Base-by-base conservation (phyloP, 2,329 filamentous ascomycete species). In the Xylariales sp. region DNA sequence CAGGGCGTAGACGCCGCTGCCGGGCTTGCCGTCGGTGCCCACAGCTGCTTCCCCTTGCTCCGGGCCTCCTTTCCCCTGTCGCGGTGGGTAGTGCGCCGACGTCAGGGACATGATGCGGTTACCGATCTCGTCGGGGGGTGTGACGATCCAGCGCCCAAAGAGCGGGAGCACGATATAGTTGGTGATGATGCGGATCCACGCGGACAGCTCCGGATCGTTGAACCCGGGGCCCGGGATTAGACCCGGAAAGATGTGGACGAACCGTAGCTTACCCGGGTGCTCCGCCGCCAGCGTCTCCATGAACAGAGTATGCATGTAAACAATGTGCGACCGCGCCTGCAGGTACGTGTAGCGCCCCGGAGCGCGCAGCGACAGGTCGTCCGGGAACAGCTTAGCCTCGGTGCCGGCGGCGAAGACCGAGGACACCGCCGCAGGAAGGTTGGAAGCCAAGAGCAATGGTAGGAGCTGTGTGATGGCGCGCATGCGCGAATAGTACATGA, bases 401-500 rank as follows among this genome's bases (percentile, higher is more conserved):
- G 17, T 7, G 14, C 25, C 25, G 6, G 35, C 28, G 11, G 35
- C 23, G 14, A 15, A 41, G 13, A 41, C 23, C 8, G 35, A 41
- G 6, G 30, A 29, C 5, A 34, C 34, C 6, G n/a, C 8, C 17
- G 34, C 34, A n/a, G 40, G 33, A 2, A 37, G 23, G 6, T 13
- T 6, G 5, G 35, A 38, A 4, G 24, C 12, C 1, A 41, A 17
- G 6, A 60, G 51, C 4, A 57, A 42, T 3, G 55, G 53, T 25
- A 56, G 45, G 5, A 61, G 47, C 12, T 48, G 42, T 5, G 46
- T 43, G 15, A 52, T 42, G 42, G 54, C 47, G 17, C 53, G 51
- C 45, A 56, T 56, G 19, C 56, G 50, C 5, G 57, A 61, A 37
- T 55, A 60, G 44, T 55, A 60, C 30, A 50, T 52, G 37, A 54